A percentile compares a stretch with the other conserved stretches of the same genome.
Conservation (phyloP, 1,284 basidiomycete genomes). For the Abortiporus biennis region DNA sequence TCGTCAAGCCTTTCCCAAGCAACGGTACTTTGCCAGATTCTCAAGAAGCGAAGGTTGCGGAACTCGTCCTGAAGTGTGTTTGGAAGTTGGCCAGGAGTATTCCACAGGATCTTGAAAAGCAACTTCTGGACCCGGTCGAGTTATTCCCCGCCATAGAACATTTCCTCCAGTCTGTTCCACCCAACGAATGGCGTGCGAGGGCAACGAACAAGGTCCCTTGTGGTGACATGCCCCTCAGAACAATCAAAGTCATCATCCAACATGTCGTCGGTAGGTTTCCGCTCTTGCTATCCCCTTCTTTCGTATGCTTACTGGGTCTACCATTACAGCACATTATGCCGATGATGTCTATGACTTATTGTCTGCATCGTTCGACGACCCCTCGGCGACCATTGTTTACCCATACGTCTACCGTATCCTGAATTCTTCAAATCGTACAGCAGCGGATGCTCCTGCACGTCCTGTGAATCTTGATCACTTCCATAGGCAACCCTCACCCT, state of each 20-base stretch:
- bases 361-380: conserved; percentile 74
- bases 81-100: conserved; percentile 98
- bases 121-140: conserved; percentile 79
- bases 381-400: conserved; percentile 77
- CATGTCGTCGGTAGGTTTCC: conserved; percentile 80
- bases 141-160: conserved; percentile 93
- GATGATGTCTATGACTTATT: conserved; percentile 79
- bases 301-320: not conserved
- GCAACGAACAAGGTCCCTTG: conserved; percentile 89
- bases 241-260: conserved; percentile 96
- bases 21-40: conserved; percentile 64
- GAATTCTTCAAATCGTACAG: conserved; percentile 55
- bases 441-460: conserved; percentile 29
- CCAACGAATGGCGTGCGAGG: conserved; percentile 92
- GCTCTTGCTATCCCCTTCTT: not conserved
- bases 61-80: conserved; percentile 95
- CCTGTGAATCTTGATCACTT: conserved; percentile 36
- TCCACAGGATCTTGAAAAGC: conserved; percentile 83
- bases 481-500: conserved; percentile 45
- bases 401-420: conserved; percentile 84
- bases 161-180: conserved; percentile 90
- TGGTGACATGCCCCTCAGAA: conserved; percentile 95
- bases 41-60: conserved; percentile 87
- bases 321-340: conserved; percentile 60
- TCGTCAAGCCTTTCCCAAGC: conserved; percentile 81